Percentiles rank a stretch among this genome's conserved stretches.
Evolutionary conservation across 83 land plant species (phyloP).

Genomic region (Thuja plicata): DNA sequence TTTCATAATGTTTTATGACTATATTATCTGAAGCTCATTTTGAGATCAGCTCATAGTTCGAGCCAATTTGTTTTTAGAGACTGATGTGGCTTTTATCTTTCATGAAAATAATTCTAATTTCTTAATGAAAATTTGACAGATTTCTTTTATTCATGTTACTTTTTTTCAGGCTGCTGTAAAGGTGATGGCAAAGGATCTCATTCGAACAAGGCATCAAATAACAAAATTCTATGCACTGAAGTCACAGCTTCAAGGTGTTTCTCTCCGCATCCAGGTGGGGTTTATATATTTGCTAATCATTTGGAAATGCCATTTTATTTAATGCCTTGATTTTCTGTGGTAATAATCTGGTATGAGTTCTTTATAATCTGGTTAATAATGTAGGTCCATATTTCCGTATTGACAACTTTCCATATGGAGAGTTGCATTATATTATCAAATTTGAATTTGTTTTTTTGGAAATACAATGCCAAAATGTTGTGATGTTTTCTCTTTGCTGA

Average conservation of each 20-base stretch:
- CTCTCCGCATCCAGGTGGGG: constrained; percentile 89
- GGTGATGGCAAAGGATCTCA: constrained; percentile 97
- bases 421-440: background rate
- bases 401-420: background rate
- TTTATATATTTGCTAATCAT: background rate
- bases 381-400: background rate
- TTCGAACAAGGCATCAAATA: constrained; percentile 93
- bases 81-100: background rate
- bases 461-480: background rate
- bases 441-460: background rate
- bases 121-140: background rate
- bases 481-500: background rate
- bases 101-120: background rate
- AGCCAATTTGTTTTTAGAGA: background rate
- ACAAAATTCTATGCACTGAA: constrained; percentile 90
- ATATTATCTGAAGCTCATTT: background rate
- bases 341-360: background rate
- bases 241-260: constrained; percentile 89
- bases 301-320: background rate
- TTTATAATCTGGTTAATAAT: background rate
- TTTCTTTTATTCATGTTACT: constrained; percentile 7
- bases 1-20: background rate
- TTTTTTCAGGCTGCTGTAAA: constrained; percentile 85
- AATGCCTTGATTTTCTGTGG: background rate
- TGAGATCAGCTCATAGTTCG: background rate